Base-by-base conservation (phyloP, 1,284 basidiomycete species). In the Peniophora sp. region DNA sequence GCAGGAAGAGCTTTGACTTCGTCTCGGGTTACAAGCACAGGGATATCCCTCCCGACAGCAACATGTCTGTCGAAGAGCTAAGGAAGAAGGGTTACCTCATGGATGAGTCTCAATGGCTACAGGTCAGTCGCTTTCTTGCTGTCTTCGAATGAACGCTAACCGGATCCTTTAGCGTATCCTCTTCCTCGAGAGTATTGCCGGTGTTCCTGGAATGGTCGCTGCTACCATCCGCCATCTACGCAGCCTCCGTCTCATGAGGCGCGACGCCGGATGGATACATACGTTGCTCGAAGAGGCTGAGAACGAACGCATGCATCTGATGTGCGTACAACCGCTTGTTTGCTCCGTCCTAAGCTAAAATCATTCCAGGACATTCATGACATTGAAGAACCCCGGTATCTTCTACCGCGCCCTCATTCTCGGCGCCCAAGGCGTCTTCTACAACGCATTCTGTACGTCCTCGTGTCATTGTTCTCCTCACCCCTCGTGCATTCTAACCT, bases 301-400 rank as follows among this genome's bases (percentile, higher is more conserved):
- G 64, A 97, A 97, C 63, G 94, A 97, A 69, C 75, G 93, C 48
- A 93, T 94, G 91, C 92, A 95, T 67, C 73, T 95, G 38, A 90
- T 95, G 90, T 85, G 57, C 58, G 71, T 41, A n/a, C 52, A 52
- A 54, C 46, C 48, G 53, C 38, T 35, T 49, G 16, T 20, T n/a
- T n/a, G 8, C n/a, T 16, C 5, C 38, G 38, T 41, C 38, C 34
- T 10, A 10, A n/a, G 38, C 38, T 41, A 16, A n/a, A 20, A 41
- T 16, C 27, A 32, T 22, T 46, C 52, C 47, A 88, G 89, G 79
- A 94, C 90, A 0, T 96, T 95, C 70, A 88, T 96, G 83, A 86
- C 88, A 8, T 71, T 95, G 53, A 77, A 83, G 44, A 77, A 92
- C 54, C 92, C 94, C 2, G 81, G 85, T 0, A 63, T 81, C 20